A percentile compares a stretch with the other conserved stretches of the same genome.
phyloP scores from a whole-genome alignment of 2,329 filamentous ascomycete genomes.

The Colletotrichum falcatum region DNA sequence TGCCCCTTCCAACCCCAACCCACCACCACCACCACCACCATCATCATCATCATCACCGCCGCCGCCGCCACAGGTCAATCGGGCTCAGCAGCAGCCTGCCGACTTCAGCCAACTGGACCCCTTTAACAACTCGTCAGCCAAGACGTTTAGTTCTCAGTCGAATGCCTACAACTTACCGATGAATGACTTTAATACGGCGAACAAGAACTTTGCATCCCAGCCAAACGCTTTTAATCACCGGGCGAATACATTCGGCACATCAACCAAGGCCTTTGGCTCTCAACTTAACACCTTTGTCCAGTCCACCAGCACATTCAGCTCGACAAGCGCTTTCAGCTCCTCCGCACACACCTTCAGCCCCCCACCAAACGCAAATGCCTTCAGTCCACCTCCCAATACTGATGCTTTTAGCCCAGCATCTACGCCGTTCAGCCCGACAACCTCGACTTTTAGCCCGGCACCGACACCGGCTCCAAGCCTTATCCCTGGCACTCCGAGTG shows the following conservation, averaged over 20 bases:
- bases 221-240: slow-evolving; percentile 9
- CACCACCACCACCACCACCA: background rate
- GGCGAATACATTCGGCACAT: slow-evolving; percentile 11
- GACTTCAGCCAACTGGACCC: slow-evolving; percentile 21
- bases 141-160: slow-evolving; percentile 11
- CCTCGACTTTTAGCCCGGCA: slow-evolving; percentile 35
- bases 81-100: slow-evolving; percentile 12
- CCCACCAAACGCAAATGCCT: slow-evolving; percentile 10
- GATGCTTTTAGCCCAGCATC: slow-evolving; percentile 34
- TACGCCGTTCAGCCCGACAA: slow-evolving; percentile 31
- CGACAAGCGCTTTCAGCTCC: slow-evolving; percentile 13
- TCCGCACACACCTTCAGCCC: slow-evolving; percentile 27
- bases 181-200: slow-evolving; percentile 23
- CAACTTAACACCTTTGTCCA: slow-evolving; percentile 10
- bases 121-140: slow-evolving; percentile 4
- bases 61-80: slow-evolving; percentile 11
- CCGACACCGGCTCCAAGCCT: slow-evolving; percentile 35
- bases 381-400: slow-evolving; percentile 11
- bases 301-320: slow-evolving; percentile 14
- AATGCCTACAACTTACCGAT: background rate
- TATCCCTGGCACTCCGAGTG: slow-evolving; percentile 27
- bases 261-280: slow-evolving; percentile 7
- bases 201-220: slow-evolving; percentile 13
- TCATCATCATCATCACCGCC: too few relatives aligned
- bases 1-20: slow-evolving; percentile 15